A percentile compares a stretch with the other conserved stretches of the same genome.
These are phyloP conservation scores for Boechera stricta DNA, from an alignment of 345 rosid genomes.

Conservation along the genomic window DNA sequence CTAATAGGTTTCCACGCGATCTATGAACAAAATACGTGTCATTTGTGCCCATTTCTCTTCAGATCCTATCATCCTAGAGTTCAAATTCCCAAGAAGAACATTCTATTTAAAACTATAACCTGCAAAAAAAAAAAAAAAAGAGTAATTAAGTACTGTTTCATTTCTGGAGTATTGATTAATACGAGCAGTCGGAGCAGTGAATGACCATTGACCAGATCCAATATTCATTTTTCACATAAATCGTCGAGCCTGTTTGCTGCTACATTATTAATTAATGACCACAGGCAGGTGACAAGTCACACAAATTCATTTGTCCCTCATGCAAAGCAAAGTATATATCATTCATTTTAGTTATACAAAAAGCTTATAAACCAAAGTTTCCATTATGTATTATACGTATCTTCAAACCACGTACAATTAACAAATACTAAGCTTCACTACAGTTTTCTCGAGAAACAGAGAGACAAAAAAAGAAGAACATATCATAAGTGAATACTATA, in stretches of 20 bases:
- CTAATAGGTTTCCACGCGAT: background rate
- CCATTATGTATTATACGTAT: background rate
- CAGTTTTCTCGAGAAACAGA: constrained; percentile 22
- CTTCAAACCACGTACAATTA: background rate
- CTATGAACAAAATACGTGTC: constrained; percentile 9
- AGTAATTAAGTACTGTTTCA: background rate
- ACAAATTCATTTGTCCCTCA: background rate
- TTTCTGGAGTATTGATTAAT: background rate
- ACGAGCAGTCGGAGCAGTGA: background rate
- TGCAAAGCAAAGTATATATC: constrained; percentile 28
- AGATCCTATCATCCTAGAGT: constrained; percentile 24
- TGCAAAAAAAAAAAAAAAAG: too few species aligned
- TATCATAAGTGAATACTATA: constrained; percentile 1
- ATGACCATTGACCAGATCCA: background rate
- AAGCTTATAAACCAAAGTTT: background rate
- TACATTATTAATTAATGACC: background rate
- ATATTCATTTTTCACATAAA: background rate
- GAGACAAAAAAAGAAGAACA: background rate
- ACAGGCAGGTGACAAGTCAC: background rate
- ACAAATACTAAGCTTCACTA: background rate
- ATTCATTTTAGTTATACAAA: background rate
- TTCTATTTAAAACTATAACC: background rate
- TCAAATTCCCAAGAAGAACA: constrained; percentile 34
- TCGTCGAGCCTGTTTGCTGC: background rate
- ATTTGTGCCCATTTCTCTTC: constrained; percentile 18